These are phyloP conservation scores for Debaryomycetaceae sp. DNA, from an alignment of 1,139 yeast genomes.

Conservation along the genomic window DNA sequence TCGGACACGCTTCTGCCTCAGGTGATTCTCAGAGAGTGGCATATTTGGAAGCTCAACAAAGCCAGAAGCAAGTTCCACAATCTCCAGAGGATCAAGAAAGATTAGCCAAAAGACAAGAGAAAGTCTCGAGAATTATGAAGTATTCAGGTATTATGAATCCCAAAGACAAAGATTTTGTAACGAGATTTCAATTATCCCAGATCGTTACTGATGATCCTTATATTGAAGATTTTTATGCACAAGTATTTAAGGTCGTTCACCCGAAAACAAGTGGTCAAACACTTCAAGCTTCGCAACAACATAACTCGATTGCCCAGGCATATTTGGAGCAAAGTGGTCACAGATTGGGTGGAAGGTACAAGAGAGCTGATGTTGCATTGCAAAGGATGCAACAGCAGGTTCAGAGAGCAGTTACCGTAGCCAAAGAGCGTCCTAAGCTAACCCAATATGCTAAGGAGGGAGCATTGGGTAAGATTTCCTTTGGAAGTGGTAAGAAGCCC, in stretches of 20 bases:
- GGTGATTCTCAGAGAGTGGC: slow-evolving; percentile 11
- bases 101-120: slow-evolving; percentile 68
- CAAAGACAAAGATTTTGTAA: slow-evolving; percentile 92
- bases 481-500: slow-evolving; percentile 82
- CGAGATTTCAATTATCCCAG: slow-evolving; percentile 90
- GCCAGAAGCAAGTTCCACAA: slow-evolving; percentile 19
- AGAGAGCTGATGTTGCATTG: slow-evolving; percentile 90
- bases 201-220: slow-evolving; percentile 97
- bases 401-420: slow-evolving; percentile 92
- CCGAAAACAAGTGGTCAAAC: slow-evolving; percentile 48
- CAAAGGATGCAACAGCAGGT: slow-evolving; percentile 99
- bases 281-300: slow-evolving; percentile 44
- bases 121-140: slow-evolving; percentile 73
- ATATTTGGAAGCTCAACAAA: slow-evolving; percentile 12
- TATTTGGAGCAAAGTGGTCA: slow-evolving; percentile 92
- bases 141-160: slow-evolving; percentile 96
- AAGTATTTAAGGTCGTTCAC: slow-evolving; percentile 84
- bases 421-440: slow-evolving; percentile 82
- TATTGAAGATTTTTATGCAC: slow-evolving; percentile 94
- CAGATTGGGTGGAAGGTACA: slow-evolving; percentile 80
- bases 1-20: slow-evolving; percentile 5
- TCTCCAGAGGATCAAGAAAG: slow-evolving; percentile 51
- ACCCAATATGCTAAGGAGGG: slow-evolving; percentile 77
- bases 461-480: slow-evolving; percentile 83
- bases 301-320: slow-evolving; percentile 85